These are phyloP conservation scores for Syzygium syzygioides DNA, from an alignment of 441 rosid species.

Conservation along the genomic window DNA sequence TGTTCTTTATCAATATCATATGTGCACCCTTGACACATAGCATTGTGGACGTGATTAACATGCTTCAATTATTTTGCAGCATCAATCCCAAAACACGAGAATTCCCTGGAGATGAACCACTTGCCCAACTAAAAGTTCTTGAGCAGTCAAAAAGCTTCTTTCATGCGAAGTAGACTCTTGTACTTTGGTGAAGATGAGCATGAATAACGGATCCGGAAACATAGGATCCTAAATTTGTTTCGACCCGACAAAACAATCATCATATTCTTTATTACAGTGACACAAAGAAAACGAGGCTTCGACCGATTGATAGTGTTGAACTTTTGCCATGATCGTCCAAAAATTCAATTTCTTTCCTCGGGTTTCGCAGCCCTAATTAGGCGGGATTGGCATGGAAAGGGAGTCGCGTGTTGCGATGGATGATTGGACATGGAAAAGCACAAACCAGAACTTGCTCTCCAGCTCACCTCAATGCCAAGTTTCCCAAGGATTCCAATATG, in stretches of 20 bases:
- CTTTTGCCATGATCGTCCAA: not conserved
- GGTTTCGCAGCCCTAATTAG: not conserved
- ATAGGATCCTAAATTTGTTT: not conserved
- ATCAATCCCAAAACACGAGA: not conserved
- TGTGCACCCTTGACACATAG: not conserved
- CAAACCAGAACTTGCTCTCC: not conserved
- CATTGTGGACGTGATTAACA: not conserved
- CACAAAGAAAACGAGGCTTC: not conserved
- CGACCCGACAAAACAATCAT: not conserved
- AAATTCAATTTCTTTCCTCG: not conserved
- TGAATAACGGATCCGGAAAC: not conserved
- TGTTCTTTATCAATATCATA: fast-evolving
- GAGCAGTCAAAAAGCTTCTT: not conserved
- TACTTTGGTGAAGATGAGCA: not conserved
- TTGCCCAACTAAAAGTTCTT: not conserved
- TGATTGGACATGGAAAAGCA: not conserved
- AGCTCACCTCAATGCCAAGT: not conserved
- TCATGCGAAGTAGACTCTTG: not conserved
- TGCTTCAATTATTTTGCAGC: not conserved
- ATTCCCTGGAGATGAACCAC: not conserved
- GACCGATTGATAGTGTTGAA: not conserved
- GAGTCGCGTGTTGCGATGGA: not conserved
- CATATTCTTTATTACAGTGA: not conserved
- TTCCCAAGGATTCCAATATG: not conserved
- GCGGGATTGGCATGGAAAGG: not conserved